Evolutionary conservation across 2,329 filamentous ascomycete species (phyloP).

Genomic region (Ophiostoma sp.): DNA sequence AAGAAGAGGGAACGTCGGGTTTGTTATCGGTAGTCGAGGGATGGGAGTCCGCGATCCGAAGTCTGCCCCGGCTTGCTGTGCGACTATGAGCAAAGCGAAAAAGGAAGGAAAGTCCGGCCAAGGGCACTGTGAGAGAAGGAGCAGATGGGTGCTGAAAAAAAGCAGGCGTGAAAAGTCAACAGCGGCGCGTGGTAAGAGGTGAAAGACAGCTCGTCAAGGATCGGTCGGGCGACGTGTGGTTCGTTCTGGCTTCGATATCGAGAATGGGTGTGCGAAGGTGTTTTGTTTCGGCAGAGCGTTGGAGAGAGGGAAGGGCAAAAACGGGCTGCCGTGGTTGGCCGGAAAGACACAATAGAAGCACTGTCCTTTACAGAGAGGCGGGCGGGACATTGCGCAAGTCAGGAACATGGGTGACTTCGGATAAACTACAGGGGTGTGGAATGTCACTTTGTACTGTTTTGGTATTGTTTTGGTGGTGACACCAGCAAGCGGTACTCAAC

Average conservation of each 20-base stretch:
- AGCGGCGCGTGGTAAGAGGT: neutral
- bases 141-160: neutral
- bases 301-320: slow-evolving; percentile 13
- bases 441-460: neutral
- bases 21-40: neutral
- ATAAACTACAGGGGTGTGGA: slow-evolving; percentile 16
- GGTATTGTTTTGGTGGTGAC: neutral
- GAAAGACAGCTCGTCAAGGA: neutral
- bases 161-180: neutral
- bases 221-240: slow-evolving; percentile 6
- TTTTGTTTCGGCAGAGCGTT: slow-evolving; percentile 15
- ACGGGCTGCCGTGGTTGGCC: slow-evolving; percentile 4
- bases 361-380: neutral
- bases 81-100: slow-evolving; percentile 9
- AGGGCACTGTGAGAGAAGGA: neutral
- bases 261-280: neutral
- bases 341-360: neutral
- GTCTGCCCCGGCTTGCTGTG: slow-evolving; percentile 1
- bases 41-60: slow-evolving; percentile 9
- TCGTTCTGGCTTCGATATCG: neutral
- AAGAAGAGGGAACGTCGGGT: neutral
- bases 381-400: slow-evolving; percentile 19
- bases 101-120: neutral
- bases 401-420: slow-evolving; percentile 15
- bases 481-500: neutral